phyloP scores from a whole-genome alignment of 441 rosid species.

The Croton laevigatus region DNA sequence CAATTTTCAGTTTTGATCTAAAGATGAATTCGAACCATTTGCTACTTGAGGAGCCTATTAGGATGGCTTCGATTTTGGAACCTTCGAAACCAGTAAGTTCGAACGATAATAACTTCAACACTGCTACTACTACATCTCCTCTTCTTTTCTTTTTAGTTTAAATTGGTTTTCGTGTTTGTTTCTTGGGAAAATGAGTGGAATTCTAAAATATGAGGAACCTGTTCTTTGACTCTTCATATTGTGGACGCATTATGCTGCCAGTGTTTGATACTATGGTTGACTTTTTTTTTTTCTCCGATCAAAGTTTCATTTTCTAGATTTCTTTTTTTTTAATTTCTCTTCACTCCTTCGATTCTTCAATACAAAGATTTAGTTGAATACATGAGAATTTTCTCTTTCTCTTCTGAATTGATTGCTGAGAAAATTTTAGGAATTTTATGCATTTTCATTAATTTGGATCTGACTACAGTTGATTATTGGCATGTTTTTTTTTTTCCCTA shows the following conservation, averaged over 20 bases:
- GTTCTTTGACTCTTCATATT: neutral
- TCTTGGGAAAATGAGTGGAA: slow-evolving; percentile 7
- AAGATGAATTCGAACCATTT: slow-evolving; percentile 76
- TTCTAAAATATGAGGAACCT: neutral
- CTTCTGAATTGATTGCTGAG: neutral
- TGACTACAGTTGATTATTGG: too few species aligned
- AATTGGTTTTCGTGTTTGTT: neutral
- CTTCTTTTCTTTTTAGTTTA: neutral
- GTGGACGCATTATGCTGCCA: neutral
- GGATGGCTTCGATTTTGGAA: slow-evolving; percentile 96
- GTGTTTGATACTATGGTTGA: neutral
- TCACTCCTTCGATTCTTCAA: neutral
- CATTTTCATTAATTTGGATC: neutral
- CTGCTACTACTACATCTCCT: neutral
- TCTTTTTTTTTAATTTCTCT: neutral
- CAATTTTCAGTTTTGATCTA: neutral
- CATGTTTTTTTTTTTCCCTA: too few species aligned
- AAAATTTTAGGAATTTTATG: neutral
- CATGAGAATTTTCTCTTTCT: neutral
- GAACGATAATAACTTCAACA: neutral
- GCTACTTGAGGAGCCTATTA: slow-evolving; percentile 88
- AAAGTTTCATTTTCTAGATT: neutral
- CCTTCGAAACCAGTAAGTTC: slow-evolving; percentile 76
- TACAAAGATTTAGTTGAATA: too few species aligned
- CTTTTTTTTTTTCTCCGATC: neutral